Evolutionary conservation across 192 early-diverging fungal genomes (phyloP).

Genomic region (Coemansia sp.): DNA sequence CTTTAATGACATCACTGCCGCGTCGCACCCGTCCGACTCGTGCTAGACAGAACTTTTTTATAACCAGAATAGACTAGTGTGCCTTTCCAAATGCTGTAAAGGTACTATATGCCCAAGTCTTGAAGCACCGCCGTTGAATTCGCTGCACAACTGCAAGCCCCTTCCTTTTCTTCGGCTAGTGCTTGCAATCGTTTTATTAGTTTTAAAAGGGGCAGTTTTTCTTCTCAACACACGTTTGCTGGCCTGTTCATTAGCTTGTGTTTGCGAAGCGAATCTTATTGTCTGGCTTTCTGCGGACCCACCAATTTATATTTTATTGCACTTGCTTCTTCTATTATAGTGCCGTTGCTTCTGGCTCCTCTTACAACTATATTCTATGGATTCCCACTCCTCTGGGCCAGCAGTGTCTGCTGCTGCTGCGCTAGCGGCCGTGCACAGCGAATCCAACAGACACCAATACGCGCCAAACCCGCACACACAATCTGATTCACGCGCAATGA

Average conservation of each 20-base stretch:
- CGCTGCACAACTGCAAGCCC: too few species aligned
- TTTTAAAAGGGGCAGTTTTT: too few species aligned
- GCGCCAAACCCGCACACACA: slow-evolving; percentile 1
- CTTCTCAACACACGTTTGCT: too few species aligned
- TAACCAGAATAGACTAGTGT: not conserved
- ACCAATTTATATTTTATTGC: not conserved
- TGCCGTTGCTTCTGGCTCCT: too few species aligned
- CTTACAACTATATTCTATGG: not conserved
- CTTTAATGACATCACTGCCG: not conserved
- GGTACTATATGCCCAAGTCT: too few species aligned
- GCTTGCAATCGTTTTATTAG: too few species aligned
- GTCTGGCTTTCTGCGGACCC: too few species aligned
- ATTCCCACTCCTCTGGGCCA: not conserved
- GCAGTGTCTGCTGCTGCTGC: not conserved
- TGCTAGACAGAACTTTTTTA: not conserved
- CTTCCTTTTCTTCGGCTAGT: too few species aligned
- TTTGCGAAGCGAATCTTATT: too few species aligned
- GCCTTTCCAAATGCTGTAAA: too few species aligned
- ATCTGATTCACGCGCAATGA: slow-evolving; percentile 13
- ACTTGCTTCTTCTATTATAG: not conserved
- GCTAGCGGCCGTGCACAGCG: not conserved
- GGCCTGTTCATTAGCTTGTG: too few species aligned
- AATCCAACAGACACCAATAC: not conserved
- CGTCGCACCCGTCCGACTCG: not conserved
- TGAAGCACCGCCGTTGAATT: too few species aligned